Percentiles rank a stretch among this genome's conserved stretches.
Evolutionary conservation across 257 asterid species (phyloP).

Genomic region (Jacaranda copaia): DNA sequence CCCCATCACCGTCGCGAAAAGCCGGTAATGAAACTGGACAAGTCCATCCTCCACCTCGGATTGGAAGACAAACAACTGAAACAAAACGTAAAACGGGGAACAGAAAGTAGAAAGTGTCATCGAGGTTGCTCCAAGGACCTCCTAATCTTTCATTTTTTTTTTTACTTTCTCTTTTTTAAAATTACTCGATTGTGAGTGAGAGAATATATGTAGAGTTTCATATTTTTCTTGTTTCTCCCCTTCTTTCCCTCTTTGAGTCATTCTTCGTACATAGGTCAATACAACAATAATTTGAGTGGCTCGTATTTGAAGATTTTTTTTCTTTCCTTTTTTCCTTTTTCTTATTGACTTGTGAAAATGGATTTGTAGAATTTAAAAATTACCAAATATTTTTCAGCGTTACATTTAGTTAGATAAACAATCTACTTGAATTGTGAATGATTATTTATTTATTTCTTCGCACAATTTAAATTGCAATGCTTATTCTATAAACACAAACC

Average conservation of each 20-base stretch:
- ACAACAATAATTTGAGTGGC: slow-evolving; percentile 68
- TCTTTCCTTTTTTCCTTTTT: neutral
- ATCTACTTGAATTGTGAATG: too few species aligned
- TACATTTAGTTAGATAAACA: neutral
- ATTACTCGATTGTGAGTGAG: slow-evolving; percentile 40
- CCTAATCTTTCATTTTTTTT: slow-evolving; percentile 36
- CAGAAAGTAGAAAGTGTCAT: slow-evolving; percentile 55
- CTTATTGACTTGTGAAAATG: slow-evolving; percentile 38
- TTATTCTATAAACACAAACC: too few species aligned
- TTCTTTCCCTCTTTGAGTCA: slow-evolving; percentile 6
- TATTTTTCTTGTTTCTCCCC: neutral
- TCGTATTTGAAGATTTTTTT: slow-evolving; percentile 20
- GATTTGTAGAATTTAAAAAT: slow-evolving; percentile 25
- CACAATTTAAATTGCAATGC: neutral
- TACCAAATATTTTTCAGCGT: neutral
- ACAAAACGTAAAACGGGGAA: slow-evolving; percentile 59
- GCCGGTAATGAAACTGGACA: slow-evolving; percentile 51
- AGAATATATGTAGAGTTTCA: slow-evolving; percentile 34
- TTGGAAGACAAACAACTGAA: slow-evolving; percentile 63
- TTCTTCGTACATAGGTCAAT: slow-evolving; percentile 38
- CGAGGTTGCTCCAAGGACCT: slow-evolving; percentile 23
- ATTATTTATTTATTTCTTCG: neutral
- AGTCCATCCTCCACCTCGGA: slow-evolving; percentile 59
- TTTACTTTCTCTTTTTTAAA: neutral
- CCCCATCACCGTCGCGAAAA: slow-evolving; percentile 67